These are phyloP conservation scores for Calonectria montana DNA, from an alignment of 2,329 filamentous ascomycete genomes.

Conservation along the genomic window DNA sequence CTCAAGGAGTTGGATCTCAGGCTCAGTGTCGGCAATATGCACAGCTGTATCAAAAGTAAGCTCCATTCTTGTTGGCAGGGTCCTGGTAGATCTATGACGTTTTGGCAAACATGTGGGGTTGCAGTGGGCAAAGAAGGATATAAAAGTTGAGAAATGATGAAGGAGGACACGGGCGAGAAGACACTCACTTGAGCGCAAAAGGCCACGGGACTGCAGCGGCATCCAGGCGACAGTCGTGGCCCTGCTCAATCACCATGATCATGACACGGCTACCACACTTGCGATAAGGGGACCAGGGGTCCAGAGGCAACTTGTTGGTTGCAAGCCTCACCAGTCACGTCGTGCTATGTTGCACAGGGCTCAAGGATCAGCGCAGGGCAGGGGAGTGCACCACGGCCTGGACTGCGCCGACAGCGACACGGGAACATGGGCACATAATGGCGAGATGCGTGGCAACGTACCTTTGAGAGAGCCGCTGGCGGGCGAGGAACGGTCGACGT, in stretches of 20 bases:
- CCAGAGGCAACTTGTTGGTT: conserved; percentile 9
- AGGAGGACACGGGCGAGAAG: neutral
- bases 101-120: conserved; percentile 13
- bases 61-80: conserved; percentile 17
- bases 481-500: conserved; percentile 50
- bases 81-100: conserved; percentile 9
- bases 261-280: conserved; percentile 27
- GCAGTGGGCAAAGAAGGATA: neutral
- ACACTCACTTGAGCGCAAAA: conserved; percentile 23
- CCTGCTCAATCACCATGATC: conserved; percentile 20
- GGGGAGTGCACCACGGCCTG: conserved; percentile 9
- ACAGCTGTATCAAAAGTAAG: conserved; percentile 56
- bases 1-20: conserved; percentile 45
- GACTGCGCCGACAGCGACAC: neutral
- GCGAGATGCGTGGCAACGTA: conserved; percentile 43
- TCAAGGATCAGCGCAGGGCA: conserved; percentile 19
- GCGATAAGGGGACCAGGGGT: conserved; percentile 24
- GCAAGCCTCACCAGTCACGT: conserved; percentile 16
- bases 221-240: conserved; percentile 9
- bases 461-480: conserved; percentile 56
- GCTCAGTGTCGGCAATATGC: conserved; percentile 66
- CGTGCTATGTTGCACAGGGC: conserved; percentile 22
- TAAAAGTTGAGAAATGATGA: neutral
- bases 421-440: conserved; percentile 6
- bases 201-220: neutral